A percentile compares a stretch with the other conserved stretches of the same genome.
phyloP scores from a whole-genome alignment of 306 rosid genomes.

The Benincasa hispida region DNA sequence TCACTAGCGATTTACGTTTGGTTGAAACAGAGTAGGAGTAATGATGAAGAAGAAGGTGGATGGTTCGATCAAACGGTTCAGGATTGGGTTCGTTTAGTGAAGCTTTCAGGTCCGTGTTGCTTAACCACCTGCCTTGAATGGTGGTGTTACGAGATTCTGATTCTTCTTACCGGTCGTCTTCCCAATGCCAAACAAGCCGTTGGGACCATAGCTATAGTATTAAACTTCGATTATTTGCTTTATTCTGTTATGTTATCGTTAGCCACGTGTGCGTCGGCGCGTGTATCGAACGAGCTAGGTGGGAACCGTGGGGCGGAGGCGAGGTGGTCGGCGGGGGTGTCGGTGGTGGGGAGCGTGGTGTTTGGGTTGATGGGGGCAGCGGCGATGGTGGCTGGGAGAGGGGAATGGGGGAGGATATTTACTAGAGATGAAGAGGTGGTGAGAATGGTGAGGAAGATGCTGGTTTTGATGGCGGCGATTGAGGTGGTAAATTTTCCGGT shows the following conservation, averaged over 20 bases:
- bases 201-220: conserved; percentile 45
- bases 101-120: conserved; percentile 74
- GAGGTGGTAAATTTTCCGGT: conserved; percentile 74
- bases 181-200: conserved; percentile 42
- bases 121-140: conserved; percentile 83
- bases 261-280: conserved; percentile 52
- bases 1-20: conserved; percentile 39
- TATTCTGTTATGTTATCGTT: conserved; percentile 59
- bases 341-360: conserved; percentile 28
- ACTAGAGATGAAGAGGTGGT: conserved; percentile 37
- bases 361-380: conserved; percentile 43
- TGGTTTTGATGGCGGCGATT: conserved; percentile 62
- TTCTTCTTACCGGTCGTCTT: conserved; percentile 65
- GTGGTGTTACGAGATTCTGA: conserved; percentile 90
- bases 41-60: conserved; percentile 25
- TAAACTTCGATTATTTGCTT: conserved; percentile 65
- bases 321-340: conserved; percentile 34
- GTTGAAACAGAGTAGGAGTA: conserved; percentile 10
- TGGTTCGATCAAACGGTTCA: conserved; percentile 50
- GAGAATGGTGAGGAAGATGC: conserved; percentile 52
- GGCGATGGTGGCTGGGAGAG: conserved; percentile 56
- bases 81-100: conserved; percentile 56
- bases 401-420: conserved; percentile 66
- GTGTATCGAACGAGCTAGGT: conserved; percentile 69
- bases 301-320: conserved; percentile 40